Percentiles rank a stretch among this genome's conserved stretches.
Evolutionary conservation across 352 stramenopile genomes (phyloP).

Genomic region (Aphanomyces stellatus): DNA sequence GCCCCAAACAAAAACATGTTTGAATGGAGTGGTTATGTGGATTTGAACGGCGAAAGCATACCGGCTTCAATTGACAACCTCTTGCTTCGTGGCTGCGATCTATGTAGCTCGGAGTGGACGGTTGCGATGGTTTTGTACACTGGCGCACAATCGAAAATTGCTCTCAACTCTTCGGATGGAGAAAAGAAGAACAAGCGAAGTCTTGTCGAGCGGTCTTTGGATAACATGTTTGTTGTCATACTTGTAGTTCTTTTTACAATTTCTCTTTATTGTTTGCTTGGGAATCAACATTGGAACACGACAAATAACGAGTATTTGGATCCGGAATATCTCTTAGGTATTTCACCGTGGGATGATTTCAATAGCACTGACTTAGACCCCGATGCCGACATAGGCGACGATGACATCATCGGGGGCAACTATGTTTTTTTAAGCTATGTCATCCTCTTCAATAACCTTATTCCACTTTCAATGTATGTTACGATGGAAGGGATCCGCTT

Average conservation of each 20-base stretch:
- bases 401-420: constrained; percentile 31
- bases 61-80: constrained; percentile 66
- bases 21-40: constrained; percentile 32
- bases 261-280: constrained; percentile 69
- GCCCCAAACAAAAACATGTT: constrained; percentile 80
- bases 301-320: constrained; percentile 23
- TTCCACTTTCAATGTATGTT: constrained; percentile 84
- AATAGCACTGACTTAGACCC: not conserved
- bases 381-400: not conserved
- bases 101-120: constrained; percentile 78
- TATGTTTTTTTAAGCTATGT: constrained; percentile 88
- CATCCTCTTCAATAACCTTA: constrained; percentile 86
- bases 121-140: constrained; percentile 82
- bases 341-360: not conserved
- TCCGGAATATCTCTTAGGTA: not conserved
- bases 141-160: constrained; percentile 73
- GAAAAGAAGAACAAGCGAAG: constrained; percentile 69
- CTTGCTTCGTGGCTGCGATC: constrained; percentile 76
- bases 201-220: constrained; percentile 79
- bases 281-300: constrained; percentile 73
- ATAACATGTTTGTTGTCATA: constrained; percentile 84
- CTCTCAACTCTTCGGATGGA: constrained; percentile 65
- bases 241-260: constrained; percentile 81
- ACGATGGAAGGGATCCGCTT: constrained; percentile 86
- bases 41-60: not conserved